Evolutionary conservation across 1,284 basidiomycete species (phyloP).

Genomic region (Melampsora americana): DNA sequence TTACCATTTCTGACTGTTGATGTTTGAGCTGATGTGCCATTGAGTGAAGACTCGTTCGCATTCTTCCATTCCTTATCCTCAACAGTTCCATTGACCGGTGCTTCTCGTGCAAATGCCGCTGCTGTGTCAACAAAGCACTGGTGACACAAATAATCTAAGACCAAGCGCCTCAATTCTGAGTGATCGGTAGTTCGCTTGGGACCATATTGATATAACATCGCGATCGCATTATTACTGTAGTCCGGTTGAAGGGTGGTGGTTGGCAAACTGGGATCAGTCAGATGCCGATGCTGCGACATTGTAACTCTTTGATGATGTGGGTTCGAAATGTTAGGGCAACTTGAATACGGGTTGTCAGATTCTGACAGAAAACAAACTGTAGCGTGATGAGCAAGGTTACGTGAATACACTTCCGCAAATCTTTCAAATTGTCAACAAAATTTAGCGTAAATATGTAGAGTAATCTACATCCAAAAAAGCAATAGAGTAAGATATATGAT

Average conservation of each 20-base stretch:
- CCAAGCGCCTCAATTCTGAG: constrained; percentile 59
- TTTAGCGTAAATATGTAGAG: too few species aligned
- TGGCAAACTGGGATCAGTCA: constrained; percentile 37
- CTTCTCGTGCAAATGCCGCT: constrained; percentile 65
- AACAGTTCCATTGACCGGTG: neutral
- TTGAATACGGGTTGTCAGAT: too few species aligned
- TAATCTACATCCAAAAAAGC: too few species aligned
- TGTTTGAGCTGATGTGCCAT: neutral
- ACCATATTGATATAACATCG: constrained; percentile 27
- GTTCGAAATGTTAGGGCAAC: too few species aligned
- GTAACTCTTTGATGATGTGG: too few species aligned
- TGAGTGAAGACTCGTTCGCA: constrained; percentile 7
- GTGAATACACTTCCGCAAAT: too few species aligned
- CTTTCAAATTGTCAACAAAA: too few species aligned
- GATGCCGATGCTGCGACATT: constrained; percentile 15
- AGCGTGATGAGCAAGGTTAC: too few species aligned
- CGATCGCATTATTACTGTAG: constrained; percentile 6
- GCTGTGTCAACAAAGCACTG: constrained; percentile 69
- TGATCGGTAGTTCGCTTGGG: constrained; percentile 24
- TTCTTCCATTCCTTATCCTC: neutral
- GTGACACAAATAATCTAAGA: constrained; percentile 75
- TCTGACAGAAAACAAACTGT: too few species aligned
- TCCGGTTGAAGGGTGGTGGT: constrained; percentile 18
- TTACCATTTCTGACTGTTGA: neutral
- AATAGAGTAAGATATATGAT: too few species aligned